Evolutionary conservation across 768 basidiomycete species (phyloP), one percentile per base, ranked within the genome.

Genomic region (Candolleomyces aberdarensis): DNA sequence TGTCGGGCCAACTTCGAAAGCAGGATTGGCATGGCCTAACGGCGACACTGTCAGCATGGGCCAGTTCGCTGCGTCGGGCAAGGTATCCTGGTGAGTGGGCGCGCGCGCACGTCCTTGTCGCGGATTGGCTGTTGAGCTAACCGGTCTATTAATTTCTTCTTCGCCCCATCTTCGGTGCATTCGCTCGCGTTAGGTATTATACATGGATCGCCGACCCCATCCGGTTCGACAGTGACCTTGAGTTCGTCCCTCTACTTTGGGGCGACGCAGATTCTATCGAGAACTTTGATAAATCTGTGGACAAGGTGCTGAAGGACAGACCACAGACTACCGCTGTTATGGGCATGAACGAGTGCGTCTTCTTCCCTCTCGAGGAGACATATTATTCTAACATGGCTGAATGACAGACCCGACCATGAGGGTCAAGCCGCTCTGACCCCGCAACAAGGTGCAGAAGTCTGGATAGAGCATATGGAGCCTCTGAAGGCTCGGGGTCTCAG

Each of bases 171-270:
- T 29, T 51, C n/a, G 9, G 41, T 19, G 29, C 22, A 58, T 48
- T 52, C n/a, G 32, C 15, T 20, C 55, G 8, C 15, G 11, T 13
- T 50, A 81, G 80, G 80, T 84, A 84, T 66, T 84, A 84, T 65
- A 79, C 81, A 2, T 84, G 83, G 83, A 75, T 76, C 5, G 68
- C 77, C 0, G 70, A 57, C 50, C 67, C 76, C 5, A 63, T 67
- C 3, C 58, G 36, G 9, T 49, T 14, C 29, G 44, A 49, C n/a
- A 47, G 32, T 19, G 63, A 71, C 62, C 71, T 85, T 22, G 83
- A 85, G 63, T 85, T 82, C 64, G 80, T 83, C 0, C 83, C 84
- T 20, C 82, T 84, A 81, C 75, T 85, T 6, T 84, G 84, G 83
- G 83, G 84, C 17, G 52, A 65, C 17, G 36, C 6, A 11, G 65